These are phyloP conservation scores for Butyriboletus loyo DNA, from an alignment of 768 basidiomycete species.

Conservation along the genomic window DNA sequence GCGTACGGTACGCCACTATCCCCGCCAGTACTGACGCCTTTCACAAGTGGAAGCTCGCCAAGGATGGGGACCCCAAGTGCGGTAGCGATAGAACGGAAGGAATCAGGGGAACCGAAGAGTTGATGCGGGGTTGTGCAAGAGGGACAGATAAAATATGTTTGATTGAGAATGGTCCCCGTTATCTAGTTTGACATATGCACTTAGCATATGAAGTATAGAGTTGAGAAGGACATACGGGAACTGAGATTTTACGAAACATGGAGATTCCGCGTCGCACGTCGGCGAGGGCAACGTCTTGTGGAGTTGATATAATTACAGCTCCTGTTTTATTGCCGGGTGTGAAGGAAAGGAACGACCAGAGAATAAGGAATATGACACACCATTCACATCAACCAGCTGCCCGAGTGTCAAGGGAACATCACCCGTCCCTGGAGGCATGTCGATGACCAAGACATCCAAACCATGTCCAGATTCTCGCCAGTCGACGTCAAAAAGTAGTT, in stretches of 20 bases:
- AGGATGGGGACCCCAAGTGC: constrained; percentile 62
- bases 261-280: constrained; percentile 91
- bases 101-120: constrained; percentile 67
- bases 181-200: constrained; percentile 48
- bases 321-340: constrained; percentile 44
- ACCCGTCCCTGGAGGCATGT: constrained; percentile 97
- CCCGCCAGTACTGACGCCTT: constrained; percentile 67
- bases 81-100: constrained; percentile 57
- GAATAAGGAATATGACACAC: constrained; percentile 40
- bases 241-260: constrained; percentile 85
- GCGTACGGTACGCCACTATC: constrained; percentile 65
- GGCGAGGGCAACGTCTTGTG: constrained; percentile 88
- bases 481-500: constrained; percentile 93
- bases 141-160: constrained; percentile 79
- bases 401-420: constrained; percentile 92
- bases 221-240: constrained; percentile 60
- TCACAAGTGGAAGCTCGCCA: constrained; percentile 78
- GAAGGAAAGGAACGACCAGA: not conserved
- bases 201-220: not conserved
- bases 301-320: constrained; percentile 91
- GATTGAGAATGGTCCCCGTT: constrained; percentile 82
- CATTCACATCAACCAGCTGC: constrained; percentile 80
- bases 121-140: constrained; percentile 62
- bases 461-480: constrained; percentile 52
- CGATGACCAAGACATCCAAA: constrained; percentile 84